Evolutionary conservation across 305 asterid species (phyloP).

Genomic region (Solanum hybrid): DNA sequence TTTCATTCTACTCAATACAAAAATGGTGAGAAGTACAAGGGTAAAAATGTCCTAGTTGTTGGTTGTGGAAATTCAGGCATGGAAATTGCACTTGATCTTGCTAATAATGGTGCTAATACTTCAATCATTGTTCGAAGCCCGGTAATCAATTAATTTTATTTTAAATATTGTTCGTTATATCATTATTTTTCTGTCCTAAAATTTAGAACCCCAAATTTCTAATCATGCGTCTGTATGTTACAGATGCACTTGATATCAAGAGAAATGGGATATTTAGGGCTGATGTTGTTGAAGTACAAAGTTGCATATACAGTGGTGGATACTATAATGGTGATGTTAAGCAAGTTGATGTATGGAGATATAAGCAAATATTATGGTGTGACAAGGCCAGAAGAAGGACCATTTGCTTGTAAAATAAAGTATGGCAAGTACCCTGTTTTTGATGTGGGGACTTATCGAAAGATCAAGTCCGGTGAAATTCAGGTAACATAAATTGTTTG

Average conservation of each 20-base stretch:
- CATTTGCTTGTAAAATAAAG: slow-evolving; percentile 31
- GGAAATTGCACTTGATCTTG: no score
- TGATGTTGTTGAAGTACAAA: slow-evolving; percentile 17
- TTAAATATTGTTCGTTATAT: no score
- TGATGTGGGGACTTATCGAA: slow-evolving; percentile 48
- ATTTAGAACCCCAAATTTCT: no score
- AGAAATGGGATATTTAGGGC: slow-evolving; percentile 18
- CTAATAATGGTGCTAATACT: no score
- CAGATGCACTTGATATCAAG: slow-evolving; percentile 12
- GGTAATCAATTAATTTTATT: no score
- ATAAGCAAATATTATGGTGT: slow-evolving; percentile 42
- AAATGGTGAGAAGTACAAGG: no score
- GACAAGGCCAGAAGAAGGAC: slow-evolving; percentile 49
- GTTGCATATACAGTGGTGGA: slow-evolving; percentile 29
- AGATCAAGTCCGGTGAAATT: slow-evolving; percentile 46
- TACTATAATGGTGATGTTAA: slow-evolving; percentile 9
- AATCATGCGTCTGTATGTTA: no score
- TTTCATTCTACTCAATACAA: no score
- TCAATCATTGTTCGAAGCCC: no score
- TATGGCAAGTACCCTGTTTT: slow-evolving; percentile 59
- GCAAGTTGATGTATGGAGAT: slow-evolving; percentile 49
- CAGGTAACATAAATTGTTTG: slow-evolving; percentile 24
- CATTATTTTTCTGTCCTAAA: no score
- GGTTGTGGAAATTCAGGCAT: no score
- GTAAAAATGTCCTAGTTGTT: no score